Conservation (phyloP, 441 rosid genomes). For the Jatropha podagrica region DNA sequence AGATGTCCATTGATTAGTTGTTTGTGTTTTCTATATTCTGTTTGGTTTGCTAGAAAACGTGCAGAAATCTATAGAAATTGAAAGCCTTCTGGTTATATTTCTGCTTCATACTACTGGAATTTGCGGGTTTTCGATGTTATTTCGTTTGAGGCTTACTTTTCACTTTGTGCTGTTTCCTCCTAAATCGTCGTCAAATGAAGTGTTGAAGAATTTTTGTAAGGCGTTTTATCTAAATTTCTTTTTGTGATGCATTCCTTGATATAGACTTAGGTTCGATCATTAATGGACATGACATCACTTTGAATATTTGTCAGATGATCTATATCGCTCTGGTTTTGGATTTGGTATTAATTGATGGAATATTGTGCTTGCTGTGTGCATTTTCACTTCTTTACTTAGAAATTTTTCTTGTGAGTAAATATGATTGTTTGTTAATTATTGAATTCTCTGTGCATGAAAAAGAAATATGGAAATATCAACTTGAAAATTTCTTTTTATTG, state of each 20-base stretch:
- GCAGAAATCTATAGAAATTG: not conserved
- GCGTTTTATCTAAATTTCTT: not conserved
- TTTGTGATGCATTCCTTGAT: not conserved
- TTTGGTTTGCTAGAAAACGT: slow-evolving; percentile 20
- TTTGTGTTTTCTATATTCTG: slow-evolving; percentile 1
- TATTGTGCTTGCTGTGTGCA: not conserved
- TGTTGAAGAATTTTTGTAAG: not conserved
- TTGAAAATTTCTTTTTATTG: not conserved
- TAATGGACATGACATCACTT: not conserved
- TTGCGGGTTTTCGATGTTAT: not conserved
- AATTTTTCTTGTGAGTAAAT: not conserved
- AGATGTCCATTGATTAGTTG: not conserved
- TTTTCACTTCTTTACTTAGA: not conserved
- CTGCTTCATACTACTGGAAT: not conserved
- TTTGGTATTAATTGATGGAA: not conserved
- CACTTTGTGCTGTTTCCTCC: not conserved
- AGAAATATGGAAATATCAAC: not conserved
- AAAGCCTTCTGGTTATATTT: not conserved
- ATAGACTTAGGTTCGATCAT: not conserved
- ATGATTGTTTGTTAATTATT: not conserved
- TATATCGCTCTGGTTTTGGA: not conserved
- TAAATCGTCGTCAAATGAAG: not conserved
- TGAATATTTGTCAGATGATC: not conserved
- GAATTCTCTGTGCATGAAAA: not conserved
- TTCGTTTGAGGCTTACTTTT: not conserved